Base-by-base conservation (phyloP, 176 grass and related monocot genomes). In the Ananas comosus region DNA sequence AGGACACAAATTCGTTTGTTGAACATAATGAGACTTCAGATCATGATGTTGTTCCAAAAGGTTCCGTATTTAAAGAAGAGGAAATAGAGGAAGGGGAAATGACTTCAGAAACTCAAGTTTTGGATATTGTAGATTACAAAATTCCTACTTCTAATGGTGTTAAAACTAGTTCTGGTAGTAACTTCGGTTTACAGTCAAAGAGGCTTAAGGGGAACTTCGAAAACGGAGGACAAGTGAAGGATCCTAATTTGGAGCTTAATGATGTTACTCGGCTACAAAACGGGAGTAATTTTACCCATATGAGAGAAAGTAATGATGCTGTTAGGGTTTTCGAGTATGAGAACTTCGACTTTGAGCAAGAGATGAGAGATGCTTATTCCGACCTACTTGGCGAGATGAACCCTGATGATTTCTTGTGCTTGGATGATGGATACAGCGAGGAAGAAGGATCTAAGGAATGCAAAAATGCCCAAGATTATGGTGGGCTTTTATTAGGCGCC, bases 1-100 rank as follows among this genome's bases (percentile, higher is more conserved):
- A 85, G 69, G 64, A 3, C 16, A 24, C 21, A 63, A 83, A 64
- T 19, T 83, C 48, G 14, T 64, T 78, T 65, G 12, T 12, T 51
- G 75, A 73, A 65, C 70, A 72, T 59, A 74, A 70, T 3, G 65
- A 72, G 66, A 24, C 24, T 58, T 25, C 66, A 71, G 49, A 66
- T 49, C 67, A 57, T 24, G 70, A n/a, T 33, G 50, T 56, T 14
- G 49, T 16, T 64, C 13, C 66, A 65, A 81, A 88, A 79, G 88
- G 84, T 53, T 83, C 42, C 0, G 3, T 72, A 51, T 97, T 92
- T 81, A 75, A 76, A 24, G 93, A 88, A 74, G 93, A 97, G 79
- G 86, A 90, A 82, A 88, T 97, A 77, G 89, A 90, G 74, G 93
- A 97, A 83, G 92, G 83, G 1, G 92, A 96, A 66, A 70, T 86